Percentiles rank a stretch among this genome's conserved stretches.
These are phyloP conservation scores for Phytophthora brassicae DNA, from an alignment of 352 stramenopile species.

Conservation along the genomic window DNA sequence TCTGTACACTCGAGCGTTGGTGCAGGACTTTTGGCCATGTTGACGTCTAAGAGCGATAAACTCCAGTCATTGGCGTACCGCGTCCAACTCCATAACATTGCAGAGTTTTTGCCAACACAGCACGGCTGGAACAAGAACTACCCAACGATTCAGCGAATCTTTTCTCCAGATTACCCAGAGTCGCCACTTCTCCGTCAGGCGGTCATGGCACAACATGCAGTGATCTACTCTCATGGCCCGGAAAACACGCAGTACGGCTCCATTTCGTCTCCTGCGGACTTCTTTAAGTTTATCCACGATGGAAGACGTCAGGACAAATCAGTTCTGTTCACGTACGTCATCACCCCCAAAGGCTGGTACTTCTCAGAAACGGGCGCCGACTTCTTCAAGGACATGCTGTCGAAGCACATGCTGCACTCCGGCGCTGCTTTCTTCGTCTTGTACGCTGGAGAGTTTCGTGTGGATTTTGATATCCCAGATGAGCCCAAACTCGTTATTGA, in stretches of 20 bases:
- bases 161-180: conserved; percentile 33
- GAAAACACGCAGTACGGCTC: conserved; percentile 26
- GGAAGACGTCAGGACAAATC: conserved; percentile 28
- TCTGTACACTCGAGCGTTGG: conserved; percentile 36
- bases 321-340: conserved; percentile 34
- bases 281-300: conserved; percentile 35
- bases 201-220: conserved; percentile 27
- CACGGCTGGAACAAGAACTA: conserved; percentile 43
- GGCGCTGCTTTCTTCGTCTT: conserved; percentile 26
- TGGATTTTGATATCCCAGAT: conserved; percentile 11
- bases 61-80: conserved; percentile 33
- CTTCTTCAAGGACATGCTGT: conserved; percentile 43
- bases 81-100: conserved; percentile 35
- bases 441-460: conserved; percentile 32
- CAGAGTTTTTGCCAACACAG: conserved; percentile 24
- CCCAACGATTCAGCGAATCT: conserved; percentile 31
- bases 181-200: conserved; percentile 31
- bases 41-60: conserved; percentile 13
- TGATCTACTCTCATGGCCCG: conserved; percentile 29
- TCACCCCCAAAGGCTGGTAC: conserved; percentile 32
- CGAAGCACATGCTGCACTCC: conserved; percentile 39
- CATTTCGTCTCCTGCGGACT: conserved; percentile 18
- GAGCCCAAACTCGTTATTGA: conserved; percentile 32
- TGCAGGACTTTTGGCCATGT: conserved; percentile 18
- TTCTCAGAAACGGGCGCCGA: conserved; percentile 34